Percentiles rank a stretch among this genome's conserved stretches.
These are phyloP conservation scores for Pleurotus salmoneostramineus DNA, from an alignment of 768 basidiomycete species.

Conservation along the genomic window DNA sequence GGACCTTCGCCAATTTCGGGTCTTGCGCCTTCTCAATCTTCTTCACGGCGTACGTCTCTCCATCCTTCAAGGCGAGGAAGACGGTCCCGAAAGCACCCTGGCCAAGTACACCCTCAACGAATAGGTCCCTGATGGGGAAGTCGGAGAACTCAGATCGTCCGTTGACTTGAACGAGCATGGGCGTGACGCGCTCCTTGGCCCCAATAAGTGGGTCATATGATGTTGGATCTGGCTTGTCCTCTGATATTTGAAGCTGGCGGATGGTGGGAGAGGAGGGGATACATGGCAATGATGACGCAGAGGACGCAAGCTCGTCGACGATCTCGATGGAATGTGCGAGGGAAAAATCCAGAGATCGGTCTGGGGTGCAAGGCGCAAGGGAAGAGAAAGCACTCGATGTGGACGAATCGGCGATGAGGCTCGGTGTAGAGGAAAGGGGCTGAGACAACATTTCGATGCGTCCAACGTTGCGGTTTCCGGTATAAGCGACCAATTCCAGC, in stretches of 20 bases:
- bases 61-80: neutral
- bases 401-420: neutral
- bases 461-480: no score
- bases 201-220: neutral
- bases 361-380: neutral
- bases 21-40: neutral
- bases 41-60: neutral
- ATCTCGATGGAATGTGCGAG: neutral
- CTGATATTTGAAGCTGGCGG: neutral
- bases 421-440: no score
- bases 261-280: neutral
- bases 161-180: slow-evolving; percentile 1
- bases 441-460: no score
- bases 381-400: neutral
- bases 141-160: neutral
- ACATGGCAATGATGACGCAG: neutral
- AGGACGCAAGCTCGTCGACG: neutral
- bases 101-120: neutral
- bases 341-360: neutral
- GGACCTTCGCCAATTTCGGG: neutral
- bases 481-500: neutral
- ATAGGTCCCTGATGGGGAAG: neutral
- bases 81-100: neutral
- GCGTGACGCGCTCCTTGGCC: neutral
- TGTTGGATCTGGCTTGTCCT: neutral